These are phyloP conservation scores for Paramecium sonneborni DNA, from an alignment of 73 alveolate genomes.

Conservation along the genomic window DNA sequence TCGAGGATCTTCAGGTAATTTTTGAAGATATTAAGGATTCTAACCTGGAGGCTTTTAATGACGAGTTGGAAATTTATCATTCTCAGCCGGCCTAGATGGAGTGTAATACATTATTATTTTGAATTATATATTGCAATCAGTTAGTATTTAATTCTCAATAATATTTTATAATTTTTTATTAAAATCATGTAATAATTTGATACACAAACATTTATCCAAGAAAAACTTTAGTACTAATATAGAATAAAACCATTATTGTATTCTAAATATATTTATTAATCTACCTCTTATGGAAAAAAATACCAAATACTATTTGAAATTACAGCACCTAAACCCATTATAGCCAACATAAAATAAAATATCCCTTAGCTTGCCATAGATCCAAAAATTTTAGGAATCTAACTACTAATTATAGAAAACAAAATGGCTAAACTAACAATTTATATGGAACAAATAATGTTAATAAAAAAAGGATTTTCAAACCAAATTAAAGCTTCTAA, in stretches of 20 bases:
- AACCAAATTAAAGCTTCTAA: background rate
- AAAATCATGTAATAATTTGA: background rate
- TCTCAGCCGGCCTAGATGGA: background rate
- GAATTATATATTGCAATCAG: background rate
- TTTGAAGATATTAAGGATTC: background rate
- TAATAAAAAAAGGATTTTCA: background rate
- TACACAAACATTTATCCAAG: background rate
- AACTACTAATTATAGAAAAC: background rate
- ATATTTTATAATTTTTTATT: background rate
- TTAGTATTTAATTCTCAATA: background rate
- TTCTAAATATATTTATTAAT: background rate
- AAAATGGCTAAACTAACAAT: background rate
- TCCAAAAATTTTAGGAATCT: background rate
- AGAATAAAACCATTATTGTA: background rate
- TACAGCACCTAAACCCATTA: background rate
- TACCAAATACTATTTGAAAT: background rate
- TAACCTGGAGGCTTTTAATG: constrained; percentile 1
- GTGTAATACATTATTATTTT: background rate
- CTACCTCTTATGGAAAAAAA: background rate
- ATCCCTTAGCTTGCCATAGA: background rate
- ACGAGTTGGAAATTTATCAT: background rate
- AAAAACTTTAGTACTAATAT: background rate
- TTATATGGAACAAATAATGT: background rate
- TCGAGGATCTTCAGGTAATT: constrained; percentile 2
- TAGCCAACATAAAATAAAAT: background rate